Conservation (phyloP, 2,329 filamentous ascomycete genomes). For the Xylaria sp. region DNA sequence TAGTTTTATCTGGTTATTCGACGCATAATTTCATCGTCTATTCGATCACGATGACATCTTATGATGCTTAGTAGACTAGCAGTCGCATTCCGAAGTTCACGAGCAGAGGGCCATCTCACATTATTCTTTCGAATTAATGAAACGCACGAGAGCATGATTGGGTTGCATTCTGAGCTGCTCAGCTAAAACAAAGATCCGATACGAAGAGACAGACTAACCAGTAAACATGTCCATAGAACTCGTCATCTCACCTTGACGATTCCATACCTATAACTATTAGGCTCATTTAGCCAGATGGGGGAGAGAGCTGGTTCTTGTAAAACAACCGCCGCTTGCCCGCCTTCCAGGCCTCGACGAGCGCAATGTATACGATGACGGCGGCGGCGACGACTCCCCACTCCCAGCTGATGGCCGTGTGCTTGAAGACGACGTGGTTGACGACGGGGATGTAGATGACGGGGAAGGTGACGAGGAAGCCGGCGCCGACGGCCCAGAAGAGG, state of each 20-base stretch:
- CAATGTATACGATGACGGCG: constrained; percentile 68
- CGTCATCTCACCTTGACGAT: constrained; percentile 25
- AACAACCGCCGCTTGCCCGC: constrained; percentile 67
- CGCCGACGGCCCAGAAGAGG: constrained; percentile 71
- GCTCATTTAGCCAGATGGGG: background rate
- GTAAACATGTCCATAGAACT: background rate
- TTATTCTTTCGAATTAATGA: background rate
- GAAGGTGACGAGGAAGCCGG: constrained; percentile 69
- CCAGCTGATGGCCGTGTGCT: constrained; percentile 75
- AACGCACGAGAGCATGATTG: background rate
- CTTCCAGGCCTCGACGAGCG: constrained; percentile 76
- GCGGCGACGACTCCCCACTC: constrained; percentile 77
- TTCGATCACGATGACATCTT: background rate
- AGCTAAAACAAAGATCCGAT: background rate
- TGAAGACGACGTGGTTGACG: constrained; percentile 74
- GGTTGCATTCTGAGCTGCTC: constrained; percentile 15
- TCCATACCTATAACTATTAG: background rate
- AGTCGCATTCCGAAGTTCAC: background rate
- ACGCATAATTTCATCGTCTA: too few species aligned
- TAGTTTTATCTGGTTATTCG: too few species aligned
- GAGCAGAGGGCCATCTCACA: background rate
- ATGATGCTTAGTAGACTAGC: background rate
- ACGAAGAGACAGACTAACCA: background rate
- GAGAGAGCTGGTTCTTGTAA: background rate
- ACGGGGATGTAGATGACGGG: constrained; percentile 75